Conservation (phyloP, 306 rosid genomes). For the Medicago lupulina region DNA sequence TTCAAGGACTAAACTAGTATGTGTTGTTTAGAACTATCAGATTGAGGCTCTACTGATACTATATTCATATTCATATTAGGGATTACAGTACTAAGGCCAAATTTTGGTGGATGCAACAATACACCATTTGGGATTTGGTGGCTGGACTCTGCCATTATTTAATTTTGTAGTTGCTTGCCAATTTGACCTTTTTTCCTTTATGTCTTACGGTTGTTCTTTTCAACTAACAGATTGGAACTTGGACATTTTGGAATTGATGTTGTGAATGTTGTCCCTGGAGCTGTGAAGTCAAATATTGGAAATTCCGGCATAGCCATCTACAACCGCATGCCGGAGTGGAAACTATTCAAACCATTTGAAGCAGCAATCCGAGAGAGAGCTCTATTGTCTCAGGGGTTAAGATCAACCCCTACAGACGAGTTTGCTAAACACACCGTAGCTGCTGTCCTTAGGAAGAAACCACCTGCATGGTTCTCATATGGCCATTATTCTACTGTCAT, state of each 20-base stretch:
- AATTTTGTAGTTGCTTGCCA: background rate
- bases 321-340: constrained; percentile 76
- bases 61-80: too few species aligned
- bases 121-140: background rate
- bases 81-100: background rate
- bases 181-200: background rate
- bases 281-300: constrained; percentile 77
- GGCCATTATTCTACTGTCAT: constrained; percentile 60
- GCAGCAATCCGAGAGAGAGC: constrained; percentile 67
- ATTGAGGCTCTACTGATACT: background rate
- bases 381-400: constrained; percentile 56
- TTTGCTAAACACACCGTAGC: constrained; percentile 74
- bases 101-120: background rate
- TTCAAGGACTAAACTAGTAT: background rate
- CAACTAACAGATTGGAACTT: constrained; percentile 66
- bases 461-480: constrained; percentile 82
- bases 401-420: constrained; percentile 75
- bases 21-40: background rate
- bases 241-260: constrained; percentile 82
- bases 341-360: constrained; percentile 71
- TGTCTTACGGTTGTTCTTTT: background rate
- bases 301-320: constrained; percentile 55
- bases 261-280: constrained; percentile 84
- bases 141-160: background rate
- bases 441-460: constrained; percentile 66